Conservation (phyloP, 306 rosid genomes). For the Hippophae rhamnoides region DNA sequence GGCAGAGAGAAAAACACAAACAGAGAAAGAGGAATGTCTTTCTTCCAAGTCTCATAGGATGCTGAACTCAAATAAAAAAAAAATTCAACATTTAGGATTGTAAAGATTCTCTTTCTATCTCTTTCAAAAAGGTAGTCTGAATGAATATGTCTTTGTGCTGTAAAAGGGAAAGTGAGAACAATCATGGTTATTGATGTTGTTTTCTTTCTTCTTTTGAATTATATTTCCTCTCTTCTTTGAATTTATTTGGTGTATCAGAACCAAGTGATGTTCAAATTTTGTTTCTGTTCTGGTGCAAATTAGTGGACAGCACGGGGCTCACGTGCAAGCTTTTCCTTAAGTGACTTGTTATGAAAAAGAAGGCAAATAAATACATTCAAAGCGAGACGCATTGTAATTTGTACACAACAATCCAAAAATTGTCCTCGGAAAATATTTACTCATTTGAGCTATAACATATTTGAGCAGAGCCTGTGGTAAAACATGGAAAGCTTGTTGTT, state of each 20-base stretch:
- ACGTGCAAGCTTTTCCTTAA: constrained; percentile 30
- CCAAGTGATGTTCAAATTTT: not conserved
- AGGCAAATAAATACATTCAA: no score
- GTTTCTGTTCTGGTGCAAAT: not conserved
- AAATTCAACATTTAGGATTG: constrained; percentile 5
- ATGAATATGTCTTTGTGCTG: not conserved
- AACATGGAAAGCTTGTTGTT: no score
- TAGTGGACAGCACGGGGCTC: constrained; percentile 20
- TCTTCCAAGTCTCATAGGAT: constrained; percentile 8
- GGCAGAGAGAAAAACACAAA: constrained; percentile 44
- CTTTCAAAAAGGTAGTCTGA: constrained; percentile 11
- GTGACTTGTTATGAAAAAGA: constrained; percentile 13
- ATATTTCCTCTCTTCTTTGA: not conserved
- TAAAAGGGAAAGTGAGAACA: constrained; percentile 15
- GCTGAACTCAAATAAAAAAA: constrained; percentile 24
- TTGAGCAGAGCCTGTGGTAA: no score
- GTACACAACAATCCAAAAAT: no score
- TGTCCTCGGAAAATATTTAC: no score
- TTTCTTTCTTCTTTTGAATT: constrained; percentile 9
- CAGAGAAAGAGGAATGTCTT: constrained; percentile 43
- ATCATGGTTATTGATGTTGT: constrained; percentile 28
- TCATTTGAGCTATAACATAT: no score
- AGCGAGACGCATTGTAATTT: no score
- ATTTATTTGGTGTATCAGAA: not conserved
- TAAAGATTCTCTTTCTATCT: constrained; percentile 21